A percentile compares a stretch with the other conserved stretches of the same genome.
Evolutionary conservation across 306 rosid species (phyloP).

Genomic region (Trifolium subterraneum): DNA sequence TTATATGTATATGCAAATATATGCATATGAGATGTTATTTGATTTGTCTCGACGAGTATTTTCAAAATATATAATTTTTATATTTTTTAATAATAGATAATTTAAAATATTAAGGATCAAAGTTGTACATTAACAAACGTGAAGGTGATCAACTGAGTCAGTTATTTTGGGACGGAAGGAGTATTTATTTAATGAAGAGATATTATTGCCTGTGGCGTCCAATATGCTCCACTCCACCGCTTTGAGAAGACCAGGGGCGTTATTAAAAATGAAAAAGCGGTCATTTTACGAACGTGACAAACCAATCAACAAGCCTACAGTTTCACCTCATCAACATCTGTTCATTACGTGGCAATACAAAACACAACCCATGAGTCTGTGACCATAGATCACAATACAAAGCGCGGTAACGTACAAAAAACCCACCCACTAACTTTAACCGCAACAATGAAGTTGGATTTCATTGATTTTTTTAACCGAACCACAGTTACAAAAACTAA

Average conservation of each 20-base stretch:
- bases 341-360: slow-evolving; percentile 43
- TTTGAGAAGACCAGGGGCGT: slow-evolving; percentile 40
- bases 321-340: slow-evolving; percentile 10
- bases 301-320: not conserved
- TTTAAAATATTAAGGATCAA: too few species aligned
- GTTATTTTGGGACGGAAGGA: too few species aligned
- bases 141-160: too few species aligned
- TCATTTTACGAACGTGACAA: not conserved
- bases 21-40: too few species aligned
- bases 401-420: slow-evolving; percentile 32
- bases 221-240: slow-evolving; percentile 52
- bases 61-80: too few species aligned
- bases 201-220: slow-evolving; percentile 21
- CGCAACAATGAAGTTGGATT: slow-evolving; percentile 38
- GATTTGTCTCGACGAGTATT: too few species aligned
- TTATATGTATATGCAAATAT: too few species aligned
- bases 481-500: slow-evolving; percentile 58
- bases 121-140: too few species aligned
- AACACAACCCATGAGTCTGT: slow-evolving; percentile 35
- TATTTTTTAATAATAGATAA: too few species aligned
- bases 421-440: slow-evolving; percentile 45
- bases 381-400: not conserved
- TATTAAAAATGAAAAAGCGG: not conserved
- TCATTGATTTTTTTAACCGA: slow-evolving; percentile 38
- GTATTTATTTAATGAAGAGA: not conserved